Percentiles rank a stretch among this genome's conserved stretches.
phyloP scores from a whole-genome alignment of 805 yeast species.

The Brettanomyces naardenensis region DNA sequence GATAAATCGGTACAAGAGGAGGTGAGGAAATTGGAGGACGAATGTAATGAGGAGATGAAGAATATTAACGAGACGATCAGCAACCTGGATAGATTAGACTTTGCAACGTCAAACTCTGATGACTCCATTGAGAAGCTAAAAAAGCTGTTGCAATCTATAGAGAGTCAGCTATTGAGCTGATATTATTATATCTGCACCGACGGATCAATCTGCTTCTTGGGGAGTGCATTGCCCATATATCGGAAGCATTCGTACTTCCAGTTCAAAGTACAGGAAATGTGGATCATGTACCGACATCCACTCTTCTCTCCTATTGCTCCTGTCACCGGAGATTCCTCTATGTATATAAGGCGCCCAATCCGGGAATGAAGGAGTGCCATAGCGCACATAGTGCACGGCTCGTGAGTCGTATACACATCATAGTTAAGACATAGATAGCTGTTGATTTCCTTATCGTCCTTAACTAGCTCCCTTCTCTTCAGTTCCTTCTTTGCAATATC shows the following conservation, averaged over 20 bases:
- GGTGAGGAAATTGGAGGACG: constrained; percentile 5
- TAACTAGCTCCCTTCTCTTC: constrained; percentile 24
- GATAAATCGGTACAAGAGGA: constrained; percentile 18
- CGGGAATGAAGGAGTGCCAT: constrained; percentile 96
- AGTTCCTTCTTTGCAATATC: constrained; percentile 52
- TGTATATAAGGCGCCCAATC: constrained; percentile 57
- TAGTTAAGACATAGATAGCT: constrained; percentile 67
- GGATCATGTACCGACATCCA: constrained; percentile 67
- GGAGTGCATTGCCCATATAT: constrained; percentile 10
- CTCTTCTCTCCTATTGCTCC: constrained; percentile 51
- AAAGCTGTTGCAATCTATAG: constrained; percentile 14
- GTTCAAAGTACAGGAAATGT: constrained; percentile 66
- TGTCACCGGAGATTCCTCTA: constrained; percentile 38
- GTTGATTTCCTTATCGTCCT: constrained; percentile 9
- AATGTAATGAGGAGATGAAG: constrained; percentile 6
- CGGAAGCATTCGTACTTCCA: constrained; percentile 64
- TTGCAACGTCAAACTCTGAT: constrained; percentile 16
- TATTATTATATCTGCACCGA: constrained; percentile 15
- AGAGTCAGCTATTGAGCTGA: constrained; percentile 6
- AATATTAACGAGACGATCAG: constrained; percentile 21
- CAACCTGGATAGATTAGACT: constrained; percentile 23
- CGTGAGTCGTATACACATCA: constrained; percentile 84
- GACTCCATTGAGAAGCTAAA: constrained; percentile 13
- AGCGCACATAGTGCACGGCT: constrained; percentile 93
- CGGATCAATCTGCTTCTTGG: constrained; percentile 16